phyloP scores from a whole-genome alignment of 768 basidiomycete species.

The Lentinula raphanica region DNA sequence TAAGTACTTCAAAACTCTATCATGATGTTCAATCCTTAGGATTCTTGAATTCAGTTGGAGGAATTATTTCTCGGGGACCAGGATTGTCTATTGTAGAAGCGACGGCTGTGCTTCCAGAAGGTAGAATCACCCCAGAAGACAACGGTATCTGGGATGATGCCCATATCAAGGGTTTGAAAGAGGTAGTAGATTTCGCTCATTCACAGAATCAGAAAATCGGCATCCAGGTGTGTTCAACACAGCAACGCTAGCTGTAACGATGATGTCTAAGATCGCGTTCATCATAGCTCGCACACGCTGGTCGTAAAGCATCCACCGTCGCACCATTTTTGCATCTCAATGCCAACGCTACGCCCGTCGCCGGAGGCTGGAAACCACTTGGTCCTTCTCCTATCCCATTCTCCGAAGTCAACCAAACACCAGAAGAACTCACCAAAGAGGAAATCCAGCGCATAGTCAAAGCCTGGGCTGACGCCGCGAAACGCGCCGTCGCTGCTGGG shows the following conservation, averaged over 20 bases:
- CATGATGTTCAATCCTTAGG: conserved; percentile 10
- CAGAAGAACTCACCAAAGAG: conserved; percentile 50
- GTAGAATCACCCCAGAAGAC: conserved; percentile 65
- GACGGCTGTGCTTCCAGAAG: conserved; percentile 53
- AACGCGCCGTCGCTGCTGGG: conserved; percentile 52
- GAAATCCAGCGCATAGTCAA: conserved; percentile 53
- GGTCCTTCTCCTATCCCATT: conserved; percentile 51
- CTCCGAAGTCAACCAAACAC: conserved; percentile 38
- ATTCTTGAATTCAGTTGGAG: conserved; percentile 34
- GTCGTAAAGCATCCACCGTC: conserved; percentile 64
- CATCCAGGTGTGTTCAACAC: conserved; percentile 48
- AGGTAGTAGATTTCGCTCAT: conserved; percentile 68
- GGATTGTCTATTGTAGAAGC: conserved; percentile 64
- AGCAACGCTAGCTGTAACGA: conserved; percentile 32
- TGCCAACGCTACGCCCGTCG: conserved; percentile 26
- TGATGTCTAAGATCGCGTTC: conserved; percentile 25
- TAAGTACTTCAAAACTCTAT: conserved; percentile 30
- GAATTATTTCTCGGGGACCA: conserved; percentile 47
- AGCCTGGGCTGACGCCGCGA: conserved; percentile 49
- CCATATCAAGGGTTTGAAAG: conserved; percentile 40
- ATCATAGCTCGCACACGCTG: conserved; percentile 56
- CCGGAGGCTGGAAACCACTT: conserved; percentile 52
- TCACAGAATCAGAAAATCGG: conserved; percentile 64
- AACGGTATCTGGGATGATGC: conserved; percentile 59
- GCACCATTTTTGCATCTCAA: conserved; percentile 54